These are phyloP conservation scores for Euphorbia corollata DNA, from an alignment of 441 rosid genomes.

Conservation along the genomic window DNA sequence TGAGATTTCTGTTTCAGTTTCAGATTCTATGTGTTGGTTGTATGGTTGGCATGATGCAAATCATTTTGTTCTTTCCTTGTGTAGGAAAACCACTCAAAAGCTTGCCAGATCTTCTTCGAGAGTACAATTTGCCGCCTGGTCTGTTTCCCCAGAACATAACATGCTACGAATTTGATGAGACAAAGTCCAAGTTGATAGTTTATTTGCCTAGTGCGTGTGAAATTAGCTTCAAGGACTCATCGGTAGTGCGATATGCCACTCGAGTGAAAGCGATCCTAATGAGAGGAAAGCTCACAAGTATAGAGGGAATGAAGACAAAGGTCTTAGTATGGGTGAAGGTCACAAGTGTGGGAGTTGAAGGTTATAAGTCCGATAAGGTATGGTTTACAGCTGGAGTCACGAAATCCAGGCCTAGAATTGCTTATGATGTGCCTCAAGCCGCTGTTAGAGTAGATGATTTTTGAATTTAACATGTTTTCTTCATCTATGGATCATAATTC, in stretches of 20 bases:
- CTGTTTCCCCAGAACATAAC: slow-evolving; percentile 75
- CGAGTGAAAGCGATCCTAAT: slow-evolving; percentile 69
- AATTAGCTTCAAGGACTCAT: slow-evolving; percentile 76
- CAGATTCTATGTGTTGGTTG: neutral
- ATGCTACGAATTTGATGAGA: slow-evolving; percentile 81
- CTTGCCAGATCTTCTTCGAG: slow-evolving; percentile 74
- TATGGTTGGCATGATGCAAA: neutral
- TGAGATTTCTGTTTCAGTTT: neutral
- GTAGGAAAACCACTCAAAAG: slow-evolving; percentile 60
- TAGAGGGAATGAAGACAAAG: slow-evolving; percentile 96
- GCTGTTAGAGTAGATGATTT: slow-evolving; percentile 69
- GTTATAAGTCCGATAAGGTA: slow-evolving; percentile 77
- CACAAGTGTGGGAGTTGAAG: slow-evolving; percentile 58
- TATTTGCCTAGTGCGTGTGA: slow-evolving; percentile 67
- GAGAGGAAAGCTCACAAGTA: slow-evolving; percentile 67
- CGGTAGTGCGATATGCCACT: slow-evolving; percentile 62
- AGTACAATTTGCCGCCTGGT: slow-evolving; percentile 79
- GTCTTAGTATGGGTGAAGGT: slow-evolving; percentile 89
- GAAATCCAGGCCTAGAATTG: slow-evolving; percentile 68
- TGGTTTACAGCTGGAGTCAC: slow-evolving; percentile 92
- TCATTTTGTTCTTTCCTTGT: neutral
- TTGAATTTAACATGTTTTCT: slow-evolving; percentile 25
- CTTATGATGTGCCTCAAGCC: slow-evolving; percentile 50
- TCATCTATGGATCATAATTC: slow-evolving; percentile 4
- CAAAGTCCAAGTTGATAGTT: slow-evolving; percentile 68